phyloP scores from a whole-genome alignment of 805 yeast species.

The Yarrowia divulgata region DNA sequence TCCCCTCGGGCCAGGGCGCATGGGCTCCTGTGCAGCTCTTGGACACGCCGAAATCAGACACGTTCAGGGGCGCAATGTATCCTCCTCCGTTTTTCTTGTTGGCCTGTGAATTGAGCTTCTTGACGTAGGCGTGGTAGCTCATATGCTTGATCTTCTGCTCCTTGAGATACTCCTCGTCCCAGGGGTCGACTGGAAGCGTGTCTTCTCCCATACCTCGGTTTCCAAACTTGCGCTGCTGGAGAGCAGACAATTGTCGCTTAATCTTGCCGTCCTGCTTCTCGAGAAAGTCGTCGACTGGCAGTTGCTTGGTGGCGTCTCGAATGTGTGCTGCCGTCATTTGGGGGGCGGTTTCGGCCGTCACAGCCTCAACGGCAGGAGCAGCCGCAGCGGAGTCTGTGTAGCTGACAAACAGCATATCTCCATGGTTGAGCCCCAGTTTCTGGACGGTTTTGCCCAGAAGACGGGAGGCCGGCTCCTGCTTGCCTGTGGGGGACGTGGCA shows the following conservation, averaged over 20 bases:
- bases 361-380: slow-evolving; percentile 41
- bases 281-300: slow-evolving; percentile 69
- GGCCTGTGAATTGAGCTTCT: slow-evolving; percentile 70
- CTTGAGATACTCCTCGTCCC: slow-evolving; percentile 79
- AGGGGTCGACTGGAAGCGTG: slow-evolving; percentile 94
- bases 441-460: slow-evolving; percentile 51
- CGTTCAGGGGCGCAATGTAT: slow-evolving; percentile 80
- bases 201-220: slow-evolving; percentile 98
- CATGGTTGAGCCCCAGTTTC: slow-evolving; percentile 57
- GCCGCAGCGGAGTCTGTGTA: slow-evolving; percentile 46
- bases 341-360: slow-evolving; percentile 29
- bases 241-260: slow-evolving; percentile 57
- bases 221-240: slow-evolving; percentile 62
- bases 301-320: slow-evolving; percentile 56
- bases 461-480: slow-evolving; percentile 54
- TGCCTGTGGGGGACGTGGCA: slow-evolving; percentile 57
- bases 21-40: slow-evolving; percentile 77
- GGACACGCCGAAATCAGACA: slow-evolving; percentile 70
- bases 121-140: slow-evolving; percentile 84
- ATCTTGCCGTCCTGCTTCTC: slow-evolving; percentile 78
- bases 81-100: slow-evolving; percentile 59
- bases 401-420: slow-evolving; percentile 62
- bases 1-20: slow-evolving; percentile 92
- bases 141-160: slow-evolving; percentile 83
- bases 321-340: slow-evolving; percentile 42